These are phyloP conservation scores for Closterium sp. DNA, from an alignment of 139 green algal genomes.

Conservation along the genomic window DNA sequence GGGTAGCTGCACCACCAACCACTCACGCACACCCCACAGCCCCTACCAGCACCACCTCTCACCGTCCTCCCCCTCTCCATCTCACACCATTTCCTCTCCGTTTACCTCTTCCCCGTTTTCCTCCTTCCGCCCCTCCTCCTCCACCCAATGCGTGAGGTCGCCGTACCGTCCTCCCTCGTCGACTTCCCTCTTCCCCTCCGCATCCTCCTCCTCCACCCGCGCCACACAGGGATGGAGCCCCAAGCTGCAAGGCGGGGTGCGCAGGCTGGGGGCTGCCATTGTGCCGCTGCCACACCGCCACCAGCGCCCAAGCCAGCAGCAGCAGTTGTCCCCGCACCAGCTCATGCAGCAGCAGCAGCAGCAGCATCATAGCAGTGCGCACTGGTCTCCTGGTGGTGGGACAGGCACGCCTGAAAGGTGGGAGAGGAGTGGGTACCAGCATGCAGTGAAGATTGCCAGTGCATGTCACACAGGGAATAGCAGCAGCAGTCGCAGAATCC, in stretches of 20 bases:
- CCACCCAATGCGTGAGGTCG: neutral
- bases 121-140: neutral
- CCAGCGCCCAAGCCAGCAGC: neutral
- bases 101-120: neutral
- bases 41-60: too few species aligned
- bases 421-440: neutral
- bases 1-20: neutral
- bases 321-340: neutral
- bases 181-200: neutral
- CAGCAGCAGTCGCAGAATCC: too few species aligned
- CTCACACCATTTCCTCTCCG: neutral
- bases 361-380: neutral
- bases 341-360: neutral
- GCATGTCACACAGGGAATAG: neutral
- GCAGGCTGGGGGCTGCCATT: neutral
- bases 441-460: neutral
- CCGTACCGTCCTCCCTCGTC: neutral
- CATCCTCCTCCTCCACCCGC: neutral
- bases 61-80: neutral
- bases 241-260: neutral
- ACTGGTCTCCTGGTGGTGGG: neutral
- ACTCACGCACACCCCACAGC: neutral
- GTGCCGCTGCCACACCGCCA: neutral
- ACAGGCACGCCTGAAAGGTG: neutral
- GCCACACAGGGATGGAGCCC: neutral